Conservation (phyloP, 805 yeast genomes). For the Pichia scutulata region DNA sequence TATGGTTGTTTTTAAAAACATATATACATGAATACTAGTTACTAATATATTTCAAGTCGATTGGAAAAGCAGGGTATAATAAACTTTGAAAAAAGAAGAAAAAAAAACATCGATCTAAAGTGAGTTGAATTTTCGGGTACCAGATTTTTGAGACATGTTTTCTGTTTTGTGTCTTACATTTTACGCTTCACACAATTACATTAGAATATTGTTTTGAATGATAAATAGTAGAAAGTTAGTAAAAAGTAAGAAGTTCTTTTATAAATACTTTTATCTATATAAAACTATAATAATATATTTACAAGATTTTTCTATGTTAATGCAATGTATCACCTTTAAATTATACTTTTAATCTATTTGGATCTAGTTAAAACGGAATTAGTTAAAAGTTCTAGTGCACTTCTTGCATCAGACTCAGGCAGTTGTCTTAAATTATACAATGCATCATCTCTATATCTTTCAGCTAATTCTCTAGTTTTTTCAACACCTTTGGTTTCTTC, state of each 20-base stretch:
- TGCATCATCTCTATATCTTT: conserved; percentile 70
- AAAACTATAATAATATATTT: background rate
- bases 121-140: background rate
- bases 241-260: background rate
- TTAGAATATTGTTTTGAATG: no score
- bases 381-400: conserved; percentile 80
- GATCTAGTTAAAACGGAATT: conserved; percentile 75
- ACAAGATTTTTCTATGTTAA: background rate
- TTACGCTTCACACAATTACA: no score
- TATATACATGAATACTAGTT: no score
- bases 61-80: no score
- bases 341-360: conserved; percentile 34
- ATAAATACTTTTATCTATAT: background rate
- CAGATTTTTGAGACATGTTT: background rate
- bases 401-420: conserved; percentile 85
- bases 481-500: conserved; percentile 63
- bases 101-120: background rate
- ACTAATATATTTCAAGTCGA: no score
- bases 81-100: background rate
- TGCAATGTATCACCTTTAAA: background rate
- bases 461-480: conserved; percentile 70
- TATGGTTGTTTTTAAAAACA: background rate
- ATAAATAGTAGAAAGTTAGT: background rate
- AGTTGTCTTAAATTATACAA: conserved; percentile 59
- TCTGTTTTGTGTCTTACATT: no score